Evolutionary conservation across 1,284 basidiomycete genomes (phyloP).

Genomic region (Pseudozyma thailandica): DNA sequence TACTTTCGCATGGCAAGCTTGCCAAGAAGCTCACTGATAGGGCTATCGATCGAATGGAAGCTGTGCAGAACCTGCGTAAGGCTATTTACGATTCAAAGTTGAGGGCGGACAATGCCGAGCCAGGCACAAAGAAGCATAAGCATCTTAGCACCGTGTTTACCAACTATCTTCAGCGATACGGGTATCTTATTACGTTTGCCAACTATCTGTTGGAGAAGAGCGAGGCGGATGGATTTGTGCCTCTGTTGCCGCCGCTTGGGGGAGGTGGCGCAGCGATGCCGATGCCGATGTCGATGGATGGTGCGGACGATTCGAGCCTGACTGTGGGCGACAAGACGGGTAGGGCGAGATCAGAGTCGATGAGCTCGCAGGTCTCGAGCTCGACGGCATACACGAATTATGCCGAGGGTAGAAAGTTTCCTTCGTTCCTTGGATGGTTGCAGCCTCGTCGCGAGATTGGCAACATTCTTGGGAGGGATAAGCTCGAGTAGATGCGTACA

Average conservation of each 20-base stretch:
- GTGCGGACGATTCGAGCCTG: not conserved
- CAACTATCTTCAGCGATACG: conserved; percentile 72
- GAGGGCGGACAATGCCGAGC: conserved; percentile 60
- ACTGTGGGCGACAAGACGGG: not conserved
- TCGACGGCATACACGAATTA: conserved; percentile 26
- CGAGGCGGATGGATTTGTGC: conserved; percentile 65
- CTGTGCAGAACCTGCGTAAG: conserved; percentile 66
- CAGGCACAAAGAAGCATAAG: conserved; percentile 51
- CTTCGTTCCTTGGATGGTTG: conserved; percentile 63
- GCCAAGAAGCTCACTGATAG: conserved; percentile 91
- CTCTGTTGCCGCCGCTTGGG: conserved; percentile 23
- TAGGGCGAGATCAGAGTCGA: conserved; percentile 27
- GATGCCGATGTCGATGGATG: conserved; percentile 6
- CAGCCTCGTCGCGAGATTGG: conserved; percentile 61
- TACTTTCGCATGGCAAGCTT: conserved; percentile 87
- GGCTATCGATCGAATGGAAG: conserved; percentile 66
- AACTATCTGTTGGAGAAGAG: conserved; percentile 87
- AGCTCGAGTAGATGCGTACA: conserved; percentile 34
- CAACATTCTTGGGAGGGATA: conserved; percentile 48
- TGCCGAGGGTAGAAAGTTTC: conserved; percentile 41
- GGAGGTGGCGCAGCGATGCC: conserved; percentile 28
- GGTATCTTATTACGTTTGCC: conserved; percentile 90
- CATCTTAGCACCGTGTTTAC: conserved; percentile 57
- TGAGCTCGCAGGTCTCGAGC: conserved; percentile 23
- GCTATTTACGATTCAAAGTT: conserved; percentile 65